These are phyloP conservation scores for Syncephalastrum sp. DNA, from an alignment of 371 early-diverging fungal genomes.

Conservation along the genomic window DNA sequence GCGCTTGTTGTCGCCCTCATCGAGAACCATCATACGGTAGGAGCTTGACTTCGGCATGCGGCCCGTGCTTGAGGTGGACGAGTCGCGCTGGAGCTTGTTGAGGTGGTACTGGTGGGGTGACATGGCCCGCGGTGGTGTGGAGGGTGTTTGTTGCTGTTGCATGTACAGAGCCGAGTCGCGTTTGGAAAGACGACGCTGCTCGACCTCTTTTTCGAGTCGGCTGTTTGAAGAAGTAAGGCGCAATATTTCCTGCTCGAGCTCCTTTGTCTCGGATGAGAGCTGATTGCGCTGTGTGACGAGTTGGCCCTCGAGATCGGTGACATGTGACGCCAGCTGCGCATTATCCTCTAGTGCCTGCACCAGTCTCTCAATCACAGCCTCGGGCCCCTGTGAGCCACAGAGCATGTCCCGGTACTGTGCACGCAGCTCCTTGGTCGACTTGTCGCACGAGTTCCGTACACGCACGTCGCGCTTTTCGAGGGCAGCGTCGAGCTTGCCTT, in stretches of 20 bases:
- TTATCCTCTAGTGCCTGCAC: constrained; percentile 35
- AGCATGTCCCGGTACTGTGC: too few relatives aligned
- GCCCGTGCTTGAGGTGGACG: constrained; percentile 21
- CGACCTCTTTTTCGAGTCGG: constrained; percentile 48
- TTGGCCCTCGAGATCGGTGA: constrained; percentile 39
- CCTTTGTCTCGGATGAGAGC: constrained; percentile 34
- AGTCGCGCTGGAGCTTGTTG: constrained; percentile 26
- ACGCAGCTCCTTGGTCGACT: too few relatives aligned
- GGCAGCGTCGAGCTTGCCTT: constrained; percentile 1
- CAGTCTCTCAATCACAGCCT: constrained; percentile 20
- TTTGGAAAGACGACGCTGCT: constrained; percentile 14
- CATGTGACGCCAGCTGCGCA: constrained; percentile 29
- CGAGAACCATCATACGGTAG: constrained; percentile 7
- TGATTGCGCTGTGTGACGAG: constrained; percentile 34
- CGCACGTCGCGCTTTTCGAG: neutral
- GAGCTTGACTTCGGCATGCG: constrained; percentile 30
- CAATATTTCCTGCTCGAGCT: constrained; percentile 40
- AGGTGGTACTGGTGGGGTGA: constrained; percentile 23
- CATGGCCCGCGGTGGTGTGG: constrained; percentile 34
- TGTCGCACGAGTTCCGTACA: too few relatives aligned
- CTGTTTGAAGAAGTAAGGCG: constrained; percentile 41
- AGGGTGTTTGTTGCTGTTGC: constrained; percentile 8
- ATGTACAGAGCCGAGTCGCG: neutral
- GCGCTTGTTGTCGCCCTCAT: constrained; percentile 9
- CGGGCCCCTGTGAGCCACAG: constrained; percentile 8